Base-by-base conservation (phyloP, 2,329 filamentous ascomycete species). In the Aspergillus fischeri region DNA sequence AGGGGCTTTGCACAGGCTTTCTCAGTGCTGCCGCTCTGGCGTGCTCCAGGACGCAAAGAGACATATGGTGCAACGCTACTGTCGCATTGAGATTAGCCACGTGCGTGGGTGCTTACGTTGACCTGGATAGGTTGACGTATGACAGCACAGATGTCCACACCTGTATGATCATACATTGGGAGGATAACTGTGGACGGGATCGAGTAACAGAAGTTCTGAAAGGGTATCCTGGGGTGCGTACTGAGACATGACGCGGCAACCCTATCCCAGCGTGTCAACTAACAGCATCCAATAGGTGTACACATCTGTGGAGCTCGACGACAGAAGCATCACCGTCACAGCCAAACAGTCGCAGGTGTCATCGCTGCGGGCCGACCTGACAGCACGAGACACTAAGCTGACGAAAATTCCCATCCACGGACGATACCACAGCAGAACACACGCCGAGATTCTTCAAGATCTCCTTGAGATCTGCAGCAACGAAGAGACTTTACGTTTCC, bases 111-210 rank as follows among this genome's bases (percentile, higher is more conserved):
- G 52, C 10, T 6, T 54, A 49, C 21, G 28, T 54, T 38, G 52
- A 54, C 28, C 11, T 32, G 9, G 21, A 54, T 11, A 32, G 52
- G 20, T 10, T 41, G 11, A 20, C 10, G 3, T 24, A 11, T 14
- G 10, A 8, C n/a, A 27, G 29, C 3, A 4, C 32, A 48, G 10
- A 27, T 27, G 9, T 20, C 24, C 7, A 38, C 32, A 14, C 14
- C 32, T 54, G 52, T 35, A 38, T 49, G 17, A 54, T 54, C 49
- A 35, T 47, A 17, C 45, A 47, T n/a, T 54, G 52, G 52, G 52
- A 35, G 9, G 27, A 25, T 29, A 47, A 41, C 4, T 25, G 28
- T 25, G 14, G 45, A 27, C 11, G 25, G 21, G 52, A 54, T 10
- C 11, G 14, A 21, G 28, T 54, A 17, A 32, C 48, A 17, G 28